Base-by-base conservation (phyloP, 2,329 filamentous ascomycete genomes). In the Colletotrichum somersetense region DNA sequence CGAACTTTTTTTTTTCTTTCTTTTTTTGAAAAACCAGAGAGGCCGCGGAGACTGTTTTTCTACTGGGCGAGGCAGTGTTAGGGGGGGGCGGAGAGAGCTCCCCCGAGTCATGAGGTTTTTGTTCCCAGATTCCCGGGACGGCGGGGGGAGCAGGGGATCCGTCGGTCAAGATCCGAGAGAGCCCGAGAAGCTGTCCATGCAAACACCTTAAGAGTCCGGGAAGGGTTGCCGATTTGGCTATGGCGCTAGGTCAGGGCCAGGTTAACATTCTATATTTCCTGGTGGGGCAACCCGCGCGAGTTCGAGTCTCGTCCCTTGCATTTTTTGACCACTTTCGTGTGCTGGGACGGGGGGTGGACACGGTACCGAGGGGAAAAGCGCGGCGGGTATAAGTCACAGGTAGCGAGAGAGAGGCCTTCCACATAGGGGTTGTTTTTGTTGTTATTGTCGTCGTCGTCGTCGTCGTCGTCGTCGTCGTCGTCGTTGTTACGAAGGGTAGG, bases 291-390 rank as follows among this genome's bases (percentile, higher is more conserved):
- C 53, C 53, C 53, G 33, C 53, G 53, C 53, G 53, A 38, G 53
- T 38, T 56, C 53, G 20, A 56, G 53, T 56, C 53, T 56, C 53
- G 53, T 56, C 53, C 53, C 53, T 56, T 56, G 38, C 53, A 38
- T 2, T 56, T 3, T 56, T n/a, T 56, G 20, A 20, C 18, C 7
- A 10, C 10, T n/a, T n/a, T 46, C 44, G 44, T 46, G 44, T 46
- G 0, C 18, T 10, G 18, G 18, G 4, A 46, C 20, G 14, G 42
- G 10, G 35, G 35, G 38, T 10, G 16, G n/a, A 46, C 6, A 46
- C 18, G 44, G 18, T 16, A 3, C 0, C 1, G 20, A 1, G 44
- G 26, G 26, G 26, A 3, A 26, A 26, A 26, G 3, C 26, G 26
- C 26, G 26, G 26, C 26, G 26, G 3, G 26, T 7, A 18, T 8